Evolutionary conservation across 2,329 filamentous ascomycete species (phyloP).

Genomic region (Pestalotiopsis sp.): DNA sequence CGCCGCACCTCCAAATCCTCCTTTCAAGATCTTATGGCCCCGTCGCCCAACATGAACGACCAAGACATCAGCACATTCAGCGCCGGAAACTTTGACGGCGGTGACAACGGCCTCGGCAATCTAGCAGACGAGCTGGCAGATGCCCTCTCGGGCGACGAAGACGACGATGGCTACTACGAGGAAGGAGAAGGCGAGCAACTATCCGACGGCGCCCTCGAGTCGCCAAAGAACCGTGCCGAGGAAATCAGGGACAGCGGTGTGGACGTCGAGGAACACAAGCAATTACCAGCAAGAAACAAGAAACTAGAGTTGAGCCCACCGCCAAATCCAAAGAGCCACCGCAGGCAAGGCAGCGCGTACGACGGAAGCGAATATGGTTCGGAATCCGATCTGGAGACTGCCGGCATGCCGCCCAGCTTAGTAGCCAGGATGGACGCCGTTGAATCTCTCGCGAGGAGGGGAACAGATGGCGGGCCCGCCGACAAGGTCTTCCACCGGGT

Average conservation of each 20-base stretch:
- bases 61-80: slow-evolving; percentile 51
- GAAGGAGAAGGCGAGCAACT: slow-evolving; percentile 40
- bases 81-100: slow-evolving; percentile 39
- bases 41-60: slow-evolving; percentile 49
- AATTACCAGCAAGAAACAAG: slow-evolving; percentile 30
- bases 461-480: slow-evolving; percentile 64
- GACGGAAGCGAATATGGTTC: slow-evolving; percentile 77
- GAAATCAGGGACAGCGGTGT: slow-evolving; percentile 44
- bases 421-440: slow-evolving; percentile 73
- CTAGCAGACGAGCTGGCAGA: slow-evolving; percentile 81
- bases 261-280: slow-evolving; percentile 36
- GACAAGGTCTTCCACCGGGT: slow-evolving; percentile 72
- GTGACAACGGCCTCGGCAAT: slow-evolving; percentile 69
- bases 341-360: slow-evolving; percentile 60
- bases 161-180: slow-evolving; percentile 58
- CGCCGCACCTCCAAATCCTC: slow-evolving; percentile 56
- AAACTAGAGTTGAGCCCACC: slow-evolving; percentile 48
- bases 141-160: slow-evolving; percentile 68
- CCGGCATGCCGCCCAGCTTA: slow-evolving; percentile 68
- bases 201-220: slow-evolving; percentile 41
- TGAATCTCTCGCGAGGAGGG: slow-evolving; percentile 68
- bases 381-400: slow-evolving; percentile 69
- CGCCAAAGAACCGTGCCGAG: slow-evolving; percentile 29
- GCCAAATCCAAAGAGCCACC: slow-evolving; percentile 48
- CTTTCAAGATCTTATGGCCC: slow-evolving; percentile 51